These are phyloP conservation scores for Podaxis pistillaris DNA, from an alignment of 768 basidiomycete species.

Conservation along the genomic window DNA sequence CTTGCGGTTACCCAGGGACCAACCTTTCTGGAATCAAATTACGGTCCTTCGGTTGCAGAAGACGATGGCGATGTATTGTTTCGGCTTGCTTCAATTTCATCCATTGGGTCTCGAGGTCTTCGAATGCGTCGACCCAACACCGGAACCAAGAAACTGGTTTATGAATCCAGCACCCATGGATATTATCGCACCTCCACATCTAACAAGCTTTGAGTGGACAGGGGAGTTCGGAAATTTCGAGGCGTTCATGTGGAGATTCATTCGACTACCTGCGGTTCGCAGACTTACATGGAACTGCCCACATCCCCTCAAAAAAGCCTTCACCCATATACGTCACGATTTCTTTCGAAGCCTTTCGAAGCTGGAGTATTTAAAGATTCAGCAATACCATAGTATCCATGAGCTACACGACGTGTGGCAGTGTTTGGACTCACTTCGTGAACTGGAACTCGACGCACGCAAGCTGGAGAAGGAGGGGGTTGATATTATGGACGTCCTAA, in stretches of 20 bases:
- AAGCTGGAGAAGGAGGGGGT: not conserved
- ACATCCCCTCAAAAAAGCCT: not conserved
- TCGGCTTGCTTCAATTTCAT: not conserved
- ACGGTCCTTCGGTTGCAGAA: not conserved
- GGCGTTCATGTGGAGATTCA: not conserved
- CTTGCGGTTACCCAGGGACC: not conserved
- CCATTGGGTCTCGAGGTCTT: not conserved
- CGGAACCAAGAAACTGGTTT: not conserved
- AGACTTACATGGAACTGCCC: not conserved
- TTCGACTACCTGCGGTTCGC: not conserved
- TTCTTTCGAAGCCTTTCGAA: not conserved
- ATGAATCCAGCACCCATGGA: not conserved
- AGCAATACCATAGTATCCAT: not conserved
- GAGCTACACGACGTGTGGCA: not conserved
- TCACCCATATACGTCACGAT: not conserved
- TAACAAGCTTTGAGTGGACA: not conserved
- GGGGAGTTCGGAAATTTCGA: not conserved
- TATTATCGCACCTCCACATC: not conserved
- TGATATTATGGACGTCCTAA: not conserved
- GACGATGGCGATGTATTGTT: not conserved
- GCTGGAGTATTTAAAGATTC: not conserved
- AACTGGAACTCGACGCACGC: not conserved
- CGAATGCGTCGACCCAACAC: not conserved
- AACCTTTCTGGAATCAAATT: not conserved
- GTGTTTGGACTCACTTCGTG: not conserved